phyloP scores from a whole-genome alignment of 106 monocot species.

The Dendrobium catenatum region DNA sequence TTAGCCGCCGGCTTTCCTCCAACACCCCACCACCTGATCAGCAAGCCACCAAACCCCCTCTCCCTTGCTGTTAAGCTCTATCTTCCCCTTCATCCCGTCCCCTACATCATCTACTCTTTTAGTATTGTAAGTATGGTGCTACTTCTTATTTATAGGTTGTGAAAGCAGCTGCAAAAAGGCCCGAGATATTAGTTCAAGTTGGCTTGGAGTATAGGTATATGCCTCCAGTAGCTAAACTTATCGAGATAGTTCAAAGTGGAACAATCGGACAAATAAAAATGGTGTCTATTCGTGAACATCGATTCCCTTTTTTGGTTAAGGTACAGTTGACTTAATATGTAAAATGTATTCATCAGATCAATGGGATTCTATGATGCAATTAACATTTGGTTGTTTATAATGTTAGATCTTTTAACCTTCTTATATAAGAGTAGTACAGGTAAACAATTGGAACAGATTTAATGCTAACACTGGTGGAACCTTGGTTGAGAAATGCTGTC shows the following conservation, averaged over 20 bases:
- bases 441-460: constrained; percentile 92
- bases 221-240: constrained; percentile 95
- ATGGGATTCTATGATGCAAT: neutral
- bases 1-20: too few relatives aligned
- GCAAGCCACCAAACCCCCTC: too few relatives aligned
- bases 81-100: too few relatives aligned
- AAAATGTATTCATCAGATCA: neutral
- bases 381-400: neutral
- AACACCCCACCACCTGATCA: too few relatives aligned
- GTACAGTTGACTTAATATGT: constrained; percentile 21
- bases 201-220: constrained; percentile 95
- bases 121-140: neutral
- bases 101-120: too few relatives aligned
- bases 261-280: constrained; percentile 70
- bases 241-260: constrained; percentile 55
- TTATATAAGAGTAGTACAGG: constrained; percentile 31
- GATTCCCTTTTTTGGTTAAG: constrained; percentile 98
- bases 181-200: constrained; percentile 85
- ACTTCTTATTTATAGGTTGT: constrained; percentile 36
- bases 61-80: too few relatives aligned
- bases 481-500: constrained; percentile 95
- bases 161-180: constrained; percentile 64
- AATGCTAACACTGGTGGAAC: constrained; percentile 85
- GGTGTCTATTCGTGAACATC: constrained; percentile 94
- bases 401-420: neutral